Percentiles rank a stretch among this genome's conserved stretches.
Conservation (phyloP, 208 protist species). For the Blastocrithidia nonstop region DNA sequence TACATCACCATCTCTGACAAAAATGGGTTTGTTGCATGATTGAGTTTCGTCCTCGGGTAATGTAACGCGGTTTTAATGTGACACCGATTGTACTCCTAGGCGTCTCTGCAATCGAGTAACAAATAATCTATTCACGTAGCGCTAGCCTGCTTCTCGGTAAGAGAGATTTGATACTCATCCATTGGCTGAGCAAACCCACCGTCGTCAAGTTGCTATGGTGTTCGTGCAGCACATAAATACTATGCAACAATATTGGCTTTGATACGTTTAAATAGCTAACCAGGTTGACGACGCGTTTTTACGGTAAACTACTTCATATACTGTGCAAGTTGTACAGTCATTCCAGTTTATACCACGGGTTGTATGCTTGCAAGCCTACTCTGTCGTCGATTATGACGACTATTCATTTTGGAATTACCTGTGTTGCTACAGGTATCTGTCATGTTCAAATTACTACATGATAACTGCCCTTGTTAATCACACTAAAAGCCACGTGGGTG, state of each 20-base stretch:
- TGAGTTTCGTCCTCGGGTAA: conserved; percentile 60
- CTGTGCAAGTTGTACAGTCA: conserved; percentile 46
- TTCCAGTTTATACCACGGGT: conserved; percentile 70
- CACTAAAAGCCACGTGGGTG: too few relatives aligned
- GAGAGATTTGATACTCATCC: conserved; percentile 51
- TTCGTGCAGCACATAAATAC: conserved; percentile 11
- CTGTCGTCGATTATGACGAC: too few relatives aligned
- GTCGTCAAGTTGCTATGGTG: conserved; percentile 18
- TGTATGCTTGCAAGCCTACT: conserved; percentile 59
- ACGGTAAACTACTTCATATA: conserved; percentile 30
- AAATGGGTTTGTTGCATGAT: conserved; percentile 66
- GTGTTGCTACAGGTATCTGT: too few relatives aligned
- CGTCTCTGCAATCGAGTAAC: conserved; percentile 61
- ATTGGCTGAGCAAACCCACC: conserved; percentile 71
- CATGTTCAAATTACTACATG: too few relatives aligned
- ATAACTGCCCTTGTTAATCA: too few relatives aligned
- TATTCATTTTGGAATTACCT: too few relatives aligned
- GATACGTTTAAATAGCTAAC: conserved; percentile 67
- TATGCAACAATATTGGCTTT: conserved; percentile 22
- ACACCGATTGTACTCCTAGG: conserved; percentile 60
- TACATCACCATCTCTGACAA: conserved; percentile 69
- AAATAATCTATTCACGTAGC: conserved; percentile 19
- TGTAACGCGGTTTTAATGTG: conserved; percentile 68
- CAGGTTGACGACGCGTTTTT: conserved; percentile 27
- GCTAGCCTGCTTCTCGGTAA: background rate